Evolutionary conservation across 345 rosid species (phyloP), one percentile per base, ranked within the genome.

Genomic region (Triadica sebifera): DNA sequence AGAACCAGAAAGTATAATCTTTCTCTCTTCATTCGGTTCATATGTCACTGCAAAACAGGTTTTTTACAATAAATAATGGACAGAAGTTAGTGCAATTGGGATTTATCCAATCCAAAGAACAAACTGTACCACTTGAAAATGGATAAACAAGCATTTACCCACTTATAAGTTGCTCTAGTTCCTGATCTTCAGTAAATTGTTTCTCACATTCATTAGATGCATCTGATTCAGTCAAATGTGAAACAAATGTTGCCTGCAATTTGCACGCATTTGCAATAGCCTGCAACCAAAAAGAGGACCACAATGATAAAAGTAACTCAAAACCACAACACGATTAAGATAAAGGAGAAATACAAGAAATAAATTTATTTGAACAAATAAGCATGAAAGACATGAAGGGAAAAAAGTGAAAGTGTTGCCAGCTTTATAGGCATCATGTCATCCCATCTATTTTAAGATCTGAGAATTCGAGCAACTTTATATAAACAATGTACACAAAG

Each of bases 261-360:
- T 84, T 83, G 87, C 98, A 90, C 47, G 90, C 95, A 79, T 85
- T 81, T 75, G 97, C 97, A 78, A 94, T 83, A 5, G 93, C 98
- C 97, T 94, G 78, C 5, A 80, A 75, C 62, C 79, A 74, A 11
- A 79, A 67, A 66, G 64, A 68, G 56, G 25, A 17, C 22, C 13
- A 19, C 60, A 76, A 56, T 47, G 62, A n/a, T 20, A 64, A 58
- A 47, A 19, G 57, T 16, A 58, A 77, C 8, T 52, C 34, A 29
- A 24, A 73, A 16, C 20, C 12, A 16, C 45, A 72, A 46, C 77
- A 65, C 38, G 39, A 46, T 59, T 5, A 45, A 71, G 25, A 17
- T 6, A 61, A 29, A 25, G 9, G 12, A 51, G 67, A 34, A 12
- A 5, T 11, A 7, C 12, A 9, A 57, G 38, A 50, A 50, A 22